These are phyloP conservation scores for Eruca vesicaria DNA, from an alignment of 441 rosid genomes.

Conservation along the genomic window DNA sequence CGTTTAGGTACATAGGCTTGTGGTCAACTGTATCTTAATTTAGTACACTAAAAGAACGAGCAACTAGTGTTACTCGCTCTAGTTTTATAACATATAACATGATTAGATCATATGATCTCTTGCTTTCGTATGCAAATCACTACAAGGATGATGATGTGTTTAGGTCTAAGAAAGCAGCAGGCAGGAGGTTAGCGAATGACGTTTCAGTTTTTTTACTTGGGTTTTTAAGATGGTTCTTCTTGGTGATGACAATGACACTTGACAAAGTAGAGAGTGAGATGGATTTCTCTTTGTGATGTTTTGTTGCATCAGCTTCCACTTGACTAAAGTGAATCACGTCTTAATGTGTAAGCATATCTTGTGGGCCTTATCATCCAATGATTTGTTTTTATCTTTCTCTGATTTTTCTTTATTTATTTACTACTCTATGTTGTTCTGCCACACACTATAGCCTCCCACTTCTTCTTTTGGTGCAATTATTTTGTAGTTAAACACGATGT, in stretches of 20 bases:
- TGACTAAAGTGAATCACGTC: conserved; percentile 34
- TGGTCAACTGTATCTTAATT: background rate
- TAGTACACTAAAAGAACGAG: background rate
- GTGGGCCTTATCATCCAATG: conserved; percentile 31
- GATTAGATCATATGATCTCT: conserved; percentile 17
- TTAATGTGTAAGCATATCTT: conserved; percentile 33
- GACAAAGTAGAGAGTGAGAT: conserved; percentile 39
- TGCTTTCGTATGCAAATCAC: conserved; percentile 29
- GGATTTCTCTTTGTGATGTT: conserved; percentile 35
- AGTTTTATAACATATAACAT: background rate
- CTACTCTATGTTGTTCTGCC: conserved; percentile 17
- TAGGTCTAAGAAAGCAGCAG: conserved; percentile 31
- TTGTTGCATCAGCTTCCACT: conserved; percentile 38
- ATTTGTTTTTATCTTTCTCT: conserved; percentile 25
- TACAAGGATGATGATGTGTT: conserved; percentile 12
- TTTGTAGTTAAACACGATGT: conserved; percentile 25
- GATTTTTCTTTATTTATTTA: background rate
- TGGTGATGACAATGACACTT: conserved; percentile 38
- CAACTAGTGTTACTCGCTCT: conserved; percentile 15
- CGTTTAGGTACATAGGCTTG: conserved; percentile 3
- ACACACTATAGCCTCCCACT: conserved; percentile 19
- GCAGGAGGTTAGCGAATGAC: conserved; percentile 26
- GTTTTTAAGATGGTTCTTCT: conserved; percentile 30
- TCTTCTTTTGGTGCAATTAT: conserved; percentile 20
- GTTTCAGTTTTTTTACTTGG: conserved; percentile 16